Conservation (phyloP, 202 grass and related monocot species). For the Elaeis oleifera region DNA sequence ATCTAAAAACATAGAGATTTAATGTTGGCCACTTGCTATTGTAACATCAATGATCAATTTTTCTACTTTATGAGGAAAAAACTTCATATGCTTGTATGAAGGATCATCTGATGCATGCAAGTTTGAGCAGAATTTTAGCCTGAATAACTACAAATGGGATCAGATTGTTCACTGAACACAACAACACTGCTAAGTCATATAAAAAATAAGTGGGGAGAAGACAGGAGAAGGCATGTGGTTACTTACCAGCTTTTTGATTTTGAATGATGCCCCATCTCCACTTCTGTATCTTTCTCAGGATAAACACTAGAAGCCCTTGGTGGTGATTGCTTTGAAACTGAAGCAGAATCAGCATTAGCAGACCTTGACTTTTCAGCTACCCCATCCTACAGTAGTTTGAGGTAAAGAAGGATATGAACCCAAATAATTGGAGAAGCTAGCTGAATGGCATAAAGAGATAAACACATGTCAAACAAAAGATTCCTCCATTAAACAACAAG, state of each 20-base stretch:
- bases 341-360: conserved; percentile 32
- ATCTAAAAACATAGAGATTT: no score
- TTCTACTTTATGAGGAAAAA: no score
- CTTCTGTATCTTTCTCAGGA: conserved; percentile 31
- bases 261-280: conserved; percentile 29
- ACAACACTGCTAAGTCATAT: no score
- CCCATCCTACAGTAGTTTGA: conserved; percentile 90
- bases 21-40: no score
- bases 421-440: conserved; percentile 85
- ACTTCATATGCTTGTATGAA: no score
- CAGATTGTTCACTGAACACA: no score
- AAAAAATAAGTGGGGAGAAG: not conserved
- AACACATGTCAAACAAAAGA: conserved; percentile 49
- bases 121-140: no score
- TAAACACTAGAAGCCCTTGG: conserved; percentile 14
- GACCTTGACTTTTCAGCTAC: conserved; percentile 49
- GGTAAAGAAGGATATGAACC: conserved; percentile 97
- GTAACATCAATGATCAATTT: no score
- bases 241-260: conserved; percentile 51
- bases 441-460: conserved; percentile 94
- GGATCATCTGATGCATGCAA: no score
- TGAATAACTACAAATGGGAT: no score
- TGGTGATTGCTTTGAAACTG: conserved; percentile 28
- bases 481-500: conserved; percentile 18
- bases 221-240: conserved; percentile 5